Evolutionary conservation across 768 basidiomycete species (phyloP).

Genomic region (Lactifluus rugatus): DNA sequence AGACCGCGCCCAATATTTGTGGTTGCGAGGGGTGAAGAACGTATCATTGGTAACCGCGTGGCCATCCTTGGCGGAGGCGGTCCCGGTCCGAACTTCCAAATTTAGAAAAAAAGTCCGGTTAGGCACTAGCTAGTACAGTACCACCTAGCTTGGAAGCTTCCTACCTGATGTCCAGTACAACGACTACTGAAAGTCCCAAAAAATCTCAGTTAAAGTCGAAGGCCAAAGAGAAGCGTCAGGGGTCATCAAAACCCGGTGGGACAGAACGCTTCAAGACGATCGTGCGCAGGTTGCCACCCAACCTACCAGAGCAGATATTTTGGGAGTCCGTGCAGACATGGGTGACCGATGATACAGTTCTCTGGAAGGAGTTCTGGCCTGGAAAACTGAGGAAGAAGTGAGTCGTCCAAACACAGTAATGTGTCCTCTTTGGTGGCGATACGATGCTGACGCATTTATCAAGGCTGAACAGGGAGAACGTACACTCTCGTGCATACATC

Average conservation of each 20-base stretch:
- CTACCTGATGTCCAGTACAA: conserved; percentile 6
- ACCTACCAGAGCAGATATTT: conserved; percentile 85
- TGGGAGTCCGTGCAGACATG: conserved; percentile 85
- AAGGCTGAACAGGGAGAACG: conserved; percentile 75
- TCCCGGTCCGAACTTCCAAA: background rate
- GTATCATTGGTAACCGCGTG: no score
- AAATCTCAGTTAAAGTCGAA: conserved; percentile 24
- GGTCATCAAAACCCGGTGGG: conserved; percentile 23
- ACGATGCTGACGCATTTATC: background rate
- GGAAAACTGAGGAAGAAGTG: conserved; percentile 69
- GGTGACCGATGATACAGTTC: conserved; percentile 64
- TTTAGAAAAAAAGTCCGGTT: background rate
- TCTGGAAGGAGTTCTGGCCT: conserved; percentile 56
- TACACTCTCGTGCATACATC: conserved; percentile 85
- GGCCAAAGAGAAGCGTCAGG: conserved; percentile 25
- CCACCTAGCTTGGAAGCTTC: background rate
- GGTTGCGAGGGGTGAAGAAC: background rate
- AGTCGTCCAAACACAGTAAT: conserved; percentile 17
- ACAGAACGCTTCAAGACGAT: conserved; percentile 74
- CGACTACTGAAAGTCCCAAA: conserved; percentile 19
- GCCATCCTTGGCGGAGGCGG: no score
- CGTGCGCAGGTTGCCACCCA: conserved; percentile 81
- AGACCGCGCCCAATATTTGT: background rate
- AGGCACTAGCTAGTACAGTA: background rate
- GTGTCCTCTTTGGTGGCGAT: background rate